Percentiles rank a stretch among this genome's conserved stretches.
These are phyloP conservation scores for Chernovozyma sophiae-reginae DNA, from an alignment of 1,139 yeast genomes.

Conservation along the genomic window DNA sequence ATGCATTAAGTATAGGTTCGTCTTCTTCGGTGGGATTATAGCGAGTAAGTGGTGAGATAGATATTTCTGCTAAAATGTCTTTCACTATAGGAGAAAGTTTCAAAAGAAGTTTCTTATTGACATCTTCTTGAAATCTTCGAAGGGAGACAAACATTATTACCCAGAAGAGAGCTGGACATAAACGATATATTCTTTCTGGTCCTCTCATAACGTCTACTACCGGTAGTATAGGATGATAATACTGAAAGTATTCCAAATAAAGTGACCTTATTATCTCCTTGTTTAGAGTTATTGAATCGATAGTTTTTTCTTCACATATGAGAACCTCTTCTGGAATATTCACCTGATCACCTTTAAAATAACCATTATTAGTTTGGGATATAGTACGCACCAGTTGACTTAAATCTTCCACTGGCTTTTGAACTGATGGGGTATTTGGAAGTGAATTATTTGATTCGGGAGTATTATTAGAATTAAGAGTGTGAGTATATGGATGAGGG, in stretches of 20 bases:
- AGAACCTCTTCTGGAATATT: constrained; percentile 37
- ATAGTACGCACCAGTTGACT: background rate
- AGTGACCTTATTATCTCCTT: constrained; percentile 61
- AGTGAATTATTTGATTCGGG: constrained; percentile 23
- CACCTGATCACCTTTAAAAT: constrained; percentile 2
- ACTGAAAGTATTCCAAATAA: constrained; percentile 63
- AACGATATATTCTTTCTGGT: constrained; percentile 70
- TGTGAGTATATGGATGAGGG: background rate
- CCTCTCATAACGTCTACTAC: constrained; percentile 80
- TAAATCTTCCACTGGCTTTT: constrained; percentile 3
- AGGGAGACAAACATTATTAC: constrained; percentile 82
- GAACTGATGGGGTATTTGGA: constrained; percentile 33
- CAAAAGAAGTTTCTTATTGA: constrained; percentile 38
- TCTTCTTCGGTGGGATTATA: constrained; percentile 72
- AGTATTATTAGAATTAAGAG: constrained; percentile 10
- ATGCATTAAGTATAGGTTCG: constrained; percentile 78
- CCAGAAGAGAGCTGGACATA: constrained; percentile 92
- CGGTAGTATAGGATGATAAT: constrained; percentile 83
- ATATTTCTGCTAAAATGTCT: constrained; percentile 76
- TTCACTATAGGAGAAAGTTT: constrained; percentile 67
- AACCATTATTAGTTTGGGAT: background rate
- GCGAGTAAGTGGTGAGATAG: constrained; percentile 85
- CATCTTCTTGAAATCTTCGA: constrained; percentile 48
- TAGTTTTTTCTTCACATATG: constrained; percentile 36
- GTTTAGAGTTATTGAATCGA: constrained; percentile 61